phyloP scores from a whole-genome alignment of 75 land plant genomes.

The Gnetum montanum region DNA sequence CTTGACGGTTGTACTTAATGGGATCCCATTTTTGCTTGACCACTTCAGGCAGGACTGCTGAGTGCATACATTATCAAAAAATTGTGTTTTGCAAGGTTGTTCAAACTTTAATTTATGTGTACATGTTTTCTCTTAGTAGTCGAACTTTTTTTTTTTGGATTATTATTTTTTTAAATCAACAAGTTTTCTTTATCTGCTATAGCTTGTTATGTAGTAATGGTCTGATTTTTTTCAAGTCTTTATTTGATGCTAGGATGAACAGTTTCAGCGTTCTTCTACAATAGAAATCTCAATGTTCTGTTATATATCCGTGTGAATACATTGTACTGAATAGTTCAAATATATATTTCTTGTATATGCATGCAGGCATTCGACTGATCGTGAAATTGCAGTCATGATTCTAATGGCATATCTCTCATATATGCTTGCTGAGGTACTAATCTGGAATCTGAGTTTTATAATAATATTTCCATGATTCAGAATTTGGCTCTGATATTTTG shows the following conservation, averaged over 20 bases:
- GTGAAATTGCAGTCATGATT: conserved; percentile 73
- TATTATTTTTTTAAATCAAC: too few species aligned
- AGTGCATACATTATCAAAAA: conserved; percentile 75
- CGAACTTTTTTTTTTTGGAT: not conserved
- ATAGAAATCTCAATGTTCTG: too few species aligned
- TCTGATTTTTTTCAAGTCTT: not conserved
- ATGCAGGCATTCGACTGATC: conserved; percentile 74
- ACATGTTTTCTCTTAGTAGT: not conserved
- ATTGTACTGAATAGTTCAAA: too few species aligned
- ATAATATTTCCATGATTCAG: not conserved
- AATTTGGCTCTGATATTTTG: not conserved
- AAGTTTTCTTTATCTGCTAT: too few species aligned
- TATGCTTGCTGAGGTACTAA: conserved; percentile 64
- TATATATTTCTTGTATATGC: too few species aligned
- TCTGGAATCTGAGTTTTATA: too few species aligned
- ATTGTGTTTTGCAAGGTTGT: conserved; percentile 73
- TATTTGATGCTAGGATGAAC: not conserved
- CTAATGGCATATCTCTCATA: conserved; percentile 79
- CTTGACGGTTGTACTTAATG: too few species aligned
- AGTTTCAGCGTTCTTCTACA: too few species aligned
- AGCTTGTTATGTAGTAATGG: not conserved
- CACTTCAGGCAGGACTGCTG: conserved; percentile 62
- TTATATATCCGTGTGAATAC: too few species aligned
- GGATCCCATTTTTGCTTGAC: too few species aligned
- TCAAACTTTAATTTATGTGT: not conserved